phyloP scores from a whole-genome alignment of 2,329 filamentous ascomycete species.

The Alternaria sp. region DNA sequence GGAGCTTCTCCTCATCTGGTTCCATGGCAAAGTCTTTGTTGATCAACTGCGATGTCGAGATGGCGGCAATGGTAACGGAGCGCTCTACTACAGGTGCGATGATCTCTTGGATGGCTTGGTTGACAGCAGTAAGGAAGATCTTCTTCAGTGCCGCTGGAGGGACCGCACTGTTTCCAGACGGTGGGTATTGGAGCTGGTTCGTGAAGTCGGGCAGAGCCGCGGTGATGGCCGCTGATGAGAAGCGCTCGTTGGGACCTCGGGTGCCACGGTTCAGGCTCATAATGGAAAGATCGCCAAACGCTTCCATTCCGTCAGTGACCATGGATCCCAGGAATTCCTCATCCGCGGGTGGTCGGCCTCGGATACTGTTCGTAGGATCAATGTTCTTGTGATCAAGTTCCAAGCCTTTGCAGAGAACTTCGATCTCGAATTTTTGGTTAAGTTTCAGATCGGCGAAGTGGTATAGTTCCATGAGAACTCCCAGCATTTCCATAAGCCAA shows the following conservation, averaged over 20 bases:
- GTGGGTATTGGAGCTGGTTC: slow-evolving; percentile 77
- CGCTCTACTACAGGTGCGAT: slow-evolving; percentile 97
- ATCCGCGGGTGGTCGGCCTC: slow-evolving; percentile 73
- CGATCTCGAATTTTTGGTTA: slow-evolving; percentile 98
- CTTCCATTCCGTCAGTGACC: slow-evolving; percentile 72
- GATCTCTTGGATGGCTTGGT: slow-evolving; percentile 91
- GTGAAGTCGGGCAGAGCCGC: slow-evolving; percentile 85
- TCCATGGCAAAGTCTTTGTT: slow-evolving; percentile 97
- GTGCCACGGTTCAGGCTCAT: slow-evolving; percentile 66
- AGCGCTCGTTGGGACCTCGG: slow-evolving; percentile 70
- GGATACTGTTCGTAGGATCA: slow-evolving; percentile 84
- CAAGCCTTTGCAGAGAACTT: slow-evolving; percentile 92
- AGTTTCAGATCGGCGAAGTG: slow-evolving; percentile 92
- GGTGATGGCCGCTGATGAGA: slow-evolving; percentile 79
- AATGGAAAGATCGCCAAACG: slow-evolving; percentile 78
- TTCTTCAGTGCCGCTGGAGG: slow-evolving; percentile 67
- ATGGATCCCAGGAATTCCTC: slow-evolving; percentile 60
- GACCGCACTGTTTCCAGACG: slow-evolving; percentile 73
- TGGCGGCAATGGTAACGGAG: slow-evolving; percentile 96
- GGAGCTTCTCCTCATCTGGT: slow-evolving; percentile 83
- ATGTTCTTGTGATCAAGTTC: slow-evolving; percentile 92
- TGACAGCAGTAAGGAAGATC: slow-evolving; percentile 86
- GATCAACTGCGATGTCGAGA: slow-evolving; percentile 93
- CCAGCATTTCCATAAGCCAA: slow-evolving; percentile 96
- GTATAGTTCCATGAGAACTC: slow-evolving; percentile 90